phyloP scores from a whole-genome alignment of 257 asterid genomes.

The Salvia hispanica region DNA sequence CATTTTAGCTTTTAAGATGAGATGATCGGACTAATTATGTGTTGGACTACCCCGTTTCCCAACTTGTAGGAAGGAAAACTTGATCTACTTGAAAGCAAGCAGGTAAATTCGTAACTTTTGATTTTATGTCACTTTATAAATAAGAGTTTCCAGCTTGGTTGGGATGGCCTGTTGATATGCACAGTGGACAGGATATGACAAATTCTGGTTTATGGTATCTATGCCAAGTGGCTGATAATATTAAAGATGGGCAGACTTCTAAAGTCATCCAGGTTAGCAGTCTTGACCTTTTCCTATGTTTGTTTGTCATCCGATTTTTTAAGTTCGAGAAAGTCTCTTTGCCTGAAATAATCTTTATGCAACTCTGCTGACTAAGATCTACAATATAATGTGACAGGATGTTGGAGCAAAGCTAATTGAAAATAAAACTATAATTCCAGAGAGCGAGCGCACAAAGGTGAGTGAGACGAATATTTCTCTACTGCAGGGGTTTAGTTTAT shows the following conservation, averaged over 20 bases:
- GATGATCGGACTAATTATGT: slow-evolving; percentile 8
- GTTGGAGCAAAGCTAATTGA: slow-evolving; percentile 57
- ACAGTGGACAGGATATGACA: slow-evolving; percentile 59
- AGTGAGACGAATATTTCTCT: slow-evolving; percentile 17
- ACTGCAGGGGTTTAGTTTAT: background rate
- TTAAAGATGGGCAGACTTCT: slow-evolving; percentile 52
- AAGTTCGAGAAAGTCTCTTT: background rate
- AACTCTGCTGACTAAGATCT: slow-evolving; percentile 16
- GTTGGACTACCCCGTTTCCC: slow-evolving; percentile 25
- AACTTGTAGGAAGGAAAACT: slow-evolving; percentile 73
- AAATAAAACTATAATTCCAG: slow-evolving; percentile 43
- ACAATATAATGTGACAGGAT: slow-evolving; percentile 45
- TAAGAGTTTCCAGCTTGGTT: slow-evolving; percentile 17
- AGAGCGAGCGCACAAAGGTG: slow-evolving; percentile 49
- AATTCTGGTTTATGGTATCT: slow-evolving; percentile 80
- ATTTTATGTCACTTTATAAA: background rate
- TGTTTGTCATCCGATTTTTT: background rate
- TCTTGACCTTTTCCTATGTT: slow-evolving; percentile 3
- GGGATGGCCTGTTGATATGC: slow-evolving; percentile 16
- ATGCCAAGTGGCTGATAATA: slow-evolving; percentile 68
- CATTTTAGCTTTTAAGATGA: background rate
- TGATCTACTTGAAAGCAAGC: slow-evolving; percentile 78
- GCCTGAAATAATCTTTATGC: slow-evolving; percentile 8
- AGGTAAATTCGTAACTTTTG: slow-evolving; percentile 45
- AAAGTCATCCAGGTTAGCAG: slow-evolving; percentile 57